These are phyloP conservation scores for Dillenia turbinata DNA, from an alignment of 164 flowering plant genomes.

Conservation along the genomic window DNA sequence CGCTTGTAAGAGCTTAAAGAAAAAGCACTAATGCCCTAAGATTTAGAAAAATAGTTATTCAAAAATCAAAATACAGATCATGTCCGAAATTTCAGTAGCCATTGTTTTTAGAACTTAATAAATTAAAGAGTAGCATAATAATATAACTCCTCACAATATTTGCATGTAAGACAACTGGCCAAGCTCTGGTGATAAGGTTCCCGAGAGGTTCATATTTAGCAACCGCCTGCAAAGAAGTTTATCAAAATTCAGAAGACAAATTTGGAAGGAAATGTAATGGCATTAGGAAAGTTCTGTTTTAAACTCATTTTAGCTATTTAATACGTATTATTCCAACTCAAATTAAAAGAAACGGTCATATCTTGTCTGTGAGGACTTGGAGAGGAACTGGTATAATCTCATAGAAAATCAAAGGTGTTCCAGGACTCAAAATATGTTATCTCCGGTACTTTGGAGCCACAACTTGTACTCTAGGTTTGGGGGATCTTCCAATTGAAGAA, in stretches of 20 bases:
- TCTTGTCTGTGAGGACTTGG: no score
- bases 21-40: constrained; percentile 1
- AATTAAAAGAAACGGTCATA: no score
- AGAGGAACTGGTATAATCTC: no score
- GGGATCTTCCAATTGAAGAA: no score
- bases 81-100: neutral
- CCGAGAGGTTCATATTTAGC: constrained; percentile 60
- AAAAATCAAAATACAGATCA: neutral
- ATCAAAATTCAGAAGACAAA: no score
- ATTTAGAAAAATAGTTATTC: neutral
- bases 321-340: no score
- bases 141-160: constrained; percentile 59
- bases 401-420: no score
- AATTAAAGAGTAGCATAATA: neutral
- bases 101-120: neutral
- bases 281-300: neutral
- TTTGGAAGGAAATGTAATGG: neutral
- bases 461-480: no score
- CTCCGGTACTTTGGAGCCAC: no score
- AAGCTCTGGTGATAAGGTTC: constrained; percentile 72
- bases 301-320: no score
- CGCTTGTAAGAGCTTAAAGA: neutral
- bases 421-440: no score
- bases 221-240: constrained; percentile 37
- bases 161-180: constrained; percentile 57